These are phyloP conservation scores for Zymoseptoria ardabiliae DNA, from an alignment of 2,329 filamentous ascomycete genomes.

Conservation along the genomic window DNA sequence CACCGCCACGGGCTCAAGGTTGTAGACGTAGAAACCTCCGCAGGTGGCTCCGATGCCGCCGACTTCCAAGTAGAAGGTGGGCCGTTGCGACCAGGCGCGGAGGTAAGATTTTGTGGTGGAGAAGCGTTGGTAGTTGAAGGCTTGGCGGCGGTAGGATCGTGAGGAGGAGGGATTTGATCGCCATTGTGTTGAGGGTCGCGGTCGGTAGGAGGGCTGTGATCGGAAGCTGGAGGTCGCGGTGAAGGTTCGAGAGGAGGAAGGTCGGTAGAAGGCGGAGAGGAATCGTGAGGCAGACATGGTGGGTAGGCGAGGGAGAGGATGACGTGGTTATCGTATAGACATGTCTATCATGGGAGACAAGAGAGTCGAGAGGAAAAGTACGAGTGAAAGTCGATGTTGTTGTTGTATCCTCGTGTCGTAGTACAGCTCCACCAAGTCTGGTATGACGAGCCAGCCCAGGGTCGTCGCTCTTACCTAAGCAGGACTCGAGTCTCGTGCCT, in stretches of 20 bases:
- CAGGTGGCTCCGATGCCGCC: slow-evolving; percentile 37
- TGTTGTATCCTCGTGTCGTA: neutral
- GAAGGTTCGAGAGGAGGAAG: neutral
- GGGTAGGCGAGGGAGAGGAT: neutral
- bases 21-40: slow-evolving; percentile 56
- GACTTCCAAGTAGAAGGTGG: slow-evolving; percentile 43
- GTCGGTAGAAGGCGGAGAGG: neutral
- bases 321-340: neutral
- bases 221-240: neutral
- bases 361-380: neutral
- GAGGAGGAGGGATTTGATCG: neutral
- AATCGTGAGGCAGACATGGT: neutral
- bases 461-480: neutral
- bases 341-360: neutral
- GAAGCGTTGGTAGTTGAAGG: slow-evolving; percentile 30
- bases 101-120: slow-evolving; percentile 20
- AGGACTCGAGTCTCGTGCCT: neutral
- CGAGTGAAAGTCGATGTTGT: neutral
- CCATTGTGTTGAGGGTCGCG: slow-evolving; percentile 2
- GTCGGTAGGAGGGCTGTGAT: neutral
- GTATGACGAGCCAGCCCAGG: too few species aligned
- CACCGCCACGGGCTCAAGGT: slow-evolving; percentile 66
- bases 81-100: slow-evolving; percentile 34
- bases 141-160: slow-evolving; percentile 18
- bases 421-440: neutral